phyloP scores from a whole-genome alignment of 495 filamentous ascomycete species.

The Xylona heveae region DNA sequence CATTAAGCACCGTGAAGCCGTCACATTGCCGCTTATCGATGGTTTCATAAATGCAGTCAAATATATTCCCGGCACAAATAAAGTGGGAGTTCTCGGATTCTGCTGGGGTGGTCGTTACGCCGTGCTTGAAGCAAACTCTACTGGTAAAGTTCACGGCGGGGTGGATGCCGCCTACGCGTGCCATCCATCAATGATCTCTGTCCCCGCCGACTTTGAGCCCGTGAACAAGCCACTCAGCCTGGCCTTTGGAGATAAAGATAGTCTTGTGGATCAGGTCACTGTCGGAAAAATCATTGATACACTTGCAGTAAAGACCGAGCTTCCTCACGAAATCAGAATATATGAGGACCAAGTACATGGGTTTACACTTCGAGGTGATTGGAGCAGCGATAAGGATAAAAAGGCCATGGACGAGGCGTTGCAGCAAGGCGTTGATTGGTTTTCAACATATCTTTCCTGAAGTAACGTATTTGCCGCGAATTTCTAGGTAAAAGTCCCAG shows the following conservation, averaged over 20 bases:
- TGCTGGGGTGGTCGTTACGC: slow-evolving; percentile 16
- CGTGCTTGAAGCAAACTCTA: slow-evolving; percentile 8
- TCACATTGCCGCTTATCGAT: slow-evolving; percentile 12
- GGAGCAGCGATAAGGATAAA: slow-evolving; percentile 22
- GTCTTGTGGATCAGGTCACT: slow-evolving; percentile 10
- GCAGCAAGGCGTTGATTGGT: slow-evolving; percentile 22
- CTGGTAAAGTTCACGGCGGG: no score
- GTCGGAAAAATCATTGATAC: slow-evolving; percentile 11
- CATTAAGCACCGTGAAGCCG: slow-evolving; percentile 12
- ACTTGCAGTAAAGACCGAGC: neutral
- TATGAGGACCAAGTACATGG: slow-evolving; percentile 24
- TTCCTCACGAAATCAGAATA: slow-evolving; percentile 5
- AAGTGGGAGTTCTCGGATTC: slow-evolving; percentile 14
- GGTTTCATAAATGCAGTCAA: slow-evolving; percentile 12
- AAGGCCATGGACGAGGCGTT: slow-evolving; percentile 23
- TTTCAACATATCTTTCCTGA: slow-evolving; percentile 18
- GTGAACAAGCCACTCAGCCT: slow-evolving; percentile 10
- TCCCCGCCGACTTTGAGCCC: slow-evolving; percentile 12
- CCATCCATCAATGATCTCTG: slow-evolving; percentile 12
- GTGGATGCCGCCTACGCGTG: slow-evolving; percentile 13
- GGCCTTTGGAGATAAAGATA: slow-evolving; percentile 12
- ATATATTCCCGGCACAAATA: slow-evolving; percentile 12
- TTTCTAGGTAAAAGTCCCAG: no score
- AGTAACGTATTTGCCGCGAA: no score
- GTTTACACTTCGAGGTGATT: slow-evolving; percentile 21